Evolutionary conservation across 176 grass and related monocot genomes (phyloP), one percentile per base, ranked within the genome.

Genomic region (Hordeum marinum): DNA sequence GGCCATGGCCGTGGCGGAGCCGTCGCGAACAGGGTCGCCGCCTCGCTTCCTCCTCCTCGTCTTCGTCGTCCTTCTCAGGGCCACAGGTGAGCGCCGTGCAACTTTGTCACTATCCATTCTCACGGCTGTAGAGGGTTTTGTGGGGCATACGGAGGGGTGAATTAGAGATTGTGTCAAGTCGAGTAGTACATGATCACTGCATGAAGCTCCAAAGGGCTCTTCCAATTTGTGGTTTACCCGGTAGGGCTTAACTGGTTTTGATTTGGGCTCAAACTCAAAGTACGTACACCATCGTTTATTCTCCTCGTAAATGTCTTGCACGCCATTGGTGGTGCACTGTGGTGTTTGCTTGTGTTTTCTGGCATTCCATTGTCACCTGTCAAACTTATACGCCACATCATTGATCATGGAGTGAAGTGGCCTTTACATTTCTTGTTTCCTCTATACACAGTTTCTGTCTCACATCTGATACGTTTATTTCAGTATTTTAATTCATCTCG

Each of bases 61-160:
- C 72, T 17, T 82, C 72, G 3, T 59, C 2, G 27, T 72, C 55
- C 35, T 82, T 24, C 54, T 90, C 18, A 6, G 20, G 57, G 83
- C 81, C 4, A n/a, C 63, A 82, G 88, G 88, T 90, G 34, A 86
- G 72, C 58, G 21, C 63, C 25, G 36, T 7, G 25, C 31, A 35
- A 7, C 48, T 52, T 1, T 52, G 48, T 18, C 15, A 52, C 48
- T 18, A 52, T 46, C 82, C n/a, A 4, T n/a, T 2, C 8, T 35
- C 9, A 1, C 8, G 11, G n/a, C n/a, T n/a, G n/a, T n/a, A 64
- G 26, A 18, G 29, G 63, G 68, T 71, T 23, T 69, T 11, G 35
- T 21, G 23, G 35, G 26, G 11, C 7, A 20, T 34, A 35, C 27
- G 18, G 15, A 23, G 26, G 10, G 27, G 10, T 48, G 15, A 18